Percentiles rank a stretch among this genome's conserved stretches.
phyloP scores from a whole-genome alignment of 441 rosid species.

The Biscutella laevigata region DNA sequence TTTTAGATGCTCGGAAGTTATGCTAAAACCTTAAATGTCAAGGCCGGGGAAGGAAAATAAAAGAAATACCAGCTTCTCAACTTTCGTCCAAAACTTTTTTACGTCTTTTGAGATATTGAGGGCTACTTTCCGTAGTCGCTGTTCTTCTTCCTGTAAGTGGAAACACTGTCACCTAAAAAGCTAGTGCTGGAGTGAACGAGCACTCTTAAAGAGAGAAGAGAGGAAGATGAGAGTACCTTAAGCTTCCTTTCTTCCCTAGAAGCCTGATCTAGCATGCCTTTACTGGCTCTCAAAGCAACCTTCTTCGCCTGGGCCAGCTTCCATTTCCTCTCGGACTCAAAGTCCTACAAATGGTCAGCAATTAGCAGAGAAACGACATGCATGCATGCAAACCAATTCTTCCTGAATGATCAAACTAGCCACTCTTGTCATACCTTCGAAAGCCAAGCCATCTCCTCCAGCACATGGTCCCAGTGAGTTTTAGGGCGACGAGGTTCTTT shows the following conservation, averaged over 20 bases:
- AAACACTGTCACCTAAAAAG: not conserved
- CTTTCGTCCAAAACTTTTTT: constrained; percentile 94
- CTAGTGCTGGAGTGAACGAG: not conserved
- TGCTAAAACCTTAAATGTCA: not conserved
- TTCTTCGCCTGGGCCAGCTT: constrained; percentile 90
- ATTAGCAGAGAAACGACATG: constrained; percentile 28
- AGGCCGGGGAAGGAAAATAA: not conserved
- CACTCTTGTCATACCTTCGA: constrained; percentile 53
- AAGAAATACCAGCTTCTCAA: constrained; percentile 87
- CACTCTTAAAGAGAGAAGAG: not conserved
- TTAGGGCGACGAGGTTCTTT: constrained; percentile 93
- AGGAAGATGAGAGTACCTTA: constrained; percentile 48
- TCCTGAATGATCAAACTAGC: not conserved
- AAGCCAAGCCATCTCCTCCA: constrained; percentile 97
- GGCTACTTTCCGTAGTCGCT: constrained; percentile 75
- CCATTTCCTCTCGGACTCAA: constrained; percentile 99
- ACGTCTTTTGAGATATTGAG: constrained; percentile 89
- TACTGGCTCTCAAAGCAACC: constrained; percentile 93
- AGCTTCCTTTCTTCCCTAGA: constrained; percentile 89
- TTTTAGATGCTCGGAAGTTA: constrained; percentile 11
- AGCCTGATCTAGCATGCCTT: constrained; percentile 92
- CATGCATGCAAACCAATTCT: constrained; percentile 5
- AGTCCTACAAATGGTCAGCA: constrained; percentile 54
- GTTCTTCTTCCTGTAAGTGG: constrained; percentile 84
- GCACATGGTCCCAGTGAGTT: constrained; percentile 98